phyloP scores from a whole-genome alignment of 2,329 filamentous ascomycete species.

The Furcasterigmium furcatum region DNA sequence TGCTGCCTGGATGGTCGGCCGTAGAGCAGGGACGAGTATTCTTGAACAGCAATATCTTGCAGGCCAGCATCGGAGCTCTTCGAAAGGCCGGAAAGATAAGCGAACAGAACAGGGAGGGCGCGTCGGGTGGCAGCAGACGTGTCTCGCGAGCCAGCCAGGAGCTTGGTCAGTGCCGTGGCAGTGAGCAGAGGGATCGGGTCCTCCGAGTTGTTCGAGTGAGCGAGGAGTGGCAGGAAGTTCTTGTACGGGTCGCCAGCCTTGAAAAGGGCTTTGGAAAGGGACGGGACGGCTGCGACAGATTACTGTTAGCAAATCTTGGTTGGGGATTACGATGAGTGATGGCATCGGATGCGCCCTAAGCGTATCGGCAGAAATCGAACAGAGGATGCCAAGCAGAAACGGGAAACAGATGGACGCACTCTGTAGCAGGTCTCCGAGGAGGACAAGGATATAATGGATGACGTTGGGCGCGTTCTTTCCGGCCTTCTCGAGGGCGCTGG shows the following conservation, averaged over 20 bases:
- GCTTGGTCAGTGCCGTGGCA: constrained; percentile 77
- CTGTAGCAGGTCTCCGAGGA: constrained; percentile 76
- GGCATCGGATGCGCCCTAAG: too few relatives aligned
- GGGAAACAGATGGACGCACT: constrained; percentile 8
- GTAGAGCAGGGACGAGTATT: constrained; percentile 82
- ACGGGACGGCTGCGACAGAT: constrained; percentile 78
- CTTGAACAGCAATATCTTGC: constrained; percentile 92
- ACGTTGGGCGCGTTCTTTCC: constrained; percentile 78
- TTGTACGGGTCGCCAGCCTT: constrained; percentile 75
- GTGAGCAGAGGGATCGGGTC: constrained; percentile 88
- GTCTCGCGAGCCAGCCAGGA: constrained; percentile 68
- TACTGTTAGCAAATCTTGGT: too few relatives aligned
- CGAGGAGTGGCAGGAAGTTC: constrained; percentile 79
- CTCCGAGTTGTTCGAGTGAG: constrained; percentile 68
- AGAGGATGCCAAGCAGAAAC: too few relatives aligned
- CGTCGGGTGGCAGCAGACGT: constrained; percentile 64
- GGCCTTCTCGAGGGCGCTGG: constrained; percentile 77
- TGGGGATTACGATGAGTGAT: neutral
- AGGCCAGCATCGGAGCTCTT: constrained; percentile 84
- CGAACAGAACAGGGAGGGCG: constrained; percentile 78
- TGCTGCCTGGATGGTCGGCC: constrained; percentile 70
- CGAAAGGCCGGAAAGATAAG: constrained; percentile 79
- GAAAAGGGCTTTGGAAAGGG: constrained; percentile 73
- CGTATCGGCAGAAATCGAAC: neutral
- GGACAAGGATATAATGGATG: constrained; percentile 89